Evolutionary conservation across 495 filamentous ascomycete species (phyloP), one percentile per base, ranked within the genome.

Genomic region (Neurospora sp.): DNA sequence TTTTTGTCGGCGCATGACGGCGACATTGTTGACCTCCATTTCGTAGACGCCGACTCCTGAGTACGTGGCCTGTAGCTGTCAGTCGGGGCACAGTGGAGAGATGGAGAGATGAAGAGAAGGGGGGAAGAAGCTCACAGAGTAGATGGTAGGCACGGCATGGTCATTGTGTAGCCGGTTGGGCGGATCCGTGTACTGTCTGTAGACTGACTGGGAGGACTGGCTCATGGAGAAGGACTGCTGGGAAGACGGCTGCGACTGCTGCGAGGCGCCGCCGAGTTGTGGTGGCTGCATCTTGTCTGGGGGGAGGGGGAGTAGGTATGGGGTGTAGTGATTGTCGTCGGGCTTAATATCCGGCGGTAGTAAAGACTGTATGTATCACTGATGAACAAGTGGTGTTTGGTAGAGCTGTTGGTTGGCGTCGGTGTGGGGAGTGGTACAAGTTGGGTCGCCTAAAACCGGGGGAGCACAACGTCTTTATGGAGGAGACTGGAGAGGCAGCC

Each of bases 11-110:
- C 95, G 92, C 96, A 99, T 99, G 27, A 98, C 93, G 16, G 92
- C 92, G 72, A 98, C 85, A 31, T 87, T 87, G 79, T 97, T 94
- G 71, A 98, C 91, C 79, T 97, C 93, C 94, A 98, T 97, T 79
- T 99, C 96, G 82, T 97, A 99, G 16, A 99, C 96, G 42, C 93
- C 88, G 20, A 98, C 90, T 75, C 94, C 93, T 2, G 96, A 98
- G 80, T 99, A 99, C 39, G 94, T 90, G 47, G 96, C 96, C 94
- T 97, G 78, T 16, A 74, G 4, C 8, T 59, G 27, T 71, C 41
- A 80, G 73, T 39, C 71, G 20, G 47, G 44, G 20, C 12, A 39
- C n/a, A 38, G 22, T 41, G 53, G 4, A 39, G 8, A 1, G 16
- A 14, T 3, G 41, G 6, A 41, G 31, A 31, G 2, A 4, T 35